Base-by-base conservation (phyloP, 2,329 filamentous ascomycete species). In the Phialocephala subalpina region DNA sequence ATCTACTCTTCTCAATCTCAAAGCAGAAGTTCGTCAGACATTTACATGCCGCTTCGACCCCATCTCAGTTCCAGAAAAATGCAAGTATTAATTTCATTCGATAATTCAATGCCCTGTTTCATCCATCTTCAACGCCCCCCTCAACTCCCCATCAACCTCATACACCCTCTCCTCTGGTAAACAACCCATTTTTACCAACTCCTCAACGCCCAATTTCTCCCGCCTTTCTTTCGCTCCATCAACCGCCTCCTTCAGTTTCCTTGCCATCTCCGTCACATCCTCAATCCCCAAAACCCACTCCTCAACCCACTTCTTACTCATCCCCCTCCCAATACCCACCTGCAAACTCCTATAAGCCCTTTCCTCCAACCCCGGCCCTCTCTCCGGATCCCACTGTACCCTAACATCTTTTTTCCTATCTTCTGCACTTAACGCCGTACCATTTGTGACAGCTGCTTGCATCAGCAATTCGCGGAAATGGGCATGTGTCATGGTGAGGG, bases 351-450 rank as follows among this genome's bases (percentile, higher is more conserved):
- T 78, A 72, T 86, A 82, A 8, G 71, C 74, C 60, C 88, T 67
- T 67, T 77, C 79, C 12, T 75, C 80, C 12, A 89, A 73, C 40
- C 74, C 73, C 1, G 82, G 74, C 27, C 80, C 79, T 22, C 88
- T 73, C 73, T 90, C 88, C 0, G 87, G 87, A 75, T 90, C 88
- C 87, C 88, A 90, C 73, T 90, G 87, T 8, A 89, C 80, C n/a
- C 83, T 80, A 0, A 89, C 85, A 16, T 64, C 36, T 60, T 73
- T 72, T 70, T 65, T 72, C 25, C 65, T 72, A 49, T 74, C 66
- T 35, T 67, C 71, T 22, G 58, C 60, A 11, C 53, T 65, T 33
- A 73, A 56, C 3, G 20, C 77, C 73, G 0, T 66, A 74, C 22
- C 80, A 75, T 33, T 82, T 65, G 14, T 78, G 72, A 8, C 78